These are phyloP conservation scores for Chlorella sp. DNA, from an alignment of 139 green algal species.

Conservation along the genomic window DNA sequence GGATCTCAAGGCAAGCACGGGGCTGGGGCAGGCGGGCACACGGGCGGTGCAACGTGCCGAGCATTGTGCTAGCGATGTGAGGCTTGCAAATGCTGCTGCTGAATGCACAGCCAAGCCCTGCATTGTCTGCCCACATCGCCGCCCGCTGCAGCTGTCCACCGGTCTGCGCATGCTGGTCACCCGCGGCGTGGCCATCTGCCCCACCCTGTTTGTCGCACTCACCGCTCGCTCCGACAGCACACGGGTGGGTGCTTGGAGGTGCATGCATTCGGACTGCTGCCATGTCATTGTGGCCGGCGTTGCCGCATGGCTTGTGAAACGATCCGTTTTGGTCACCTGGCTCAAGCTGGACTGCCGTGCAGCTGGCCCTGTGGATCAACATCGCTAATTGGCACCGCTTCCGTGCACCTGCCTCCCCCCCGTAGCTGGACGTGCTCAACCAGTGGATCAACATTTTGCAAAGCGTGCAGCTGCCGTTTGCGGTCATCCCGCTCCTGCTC, in stretches of 20 bases:
- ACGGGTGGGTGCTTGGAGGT: neutral
- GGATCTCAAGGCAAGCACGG: conserved; percentile 56
- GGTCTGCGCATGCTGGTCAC: conserved; percentile 60
- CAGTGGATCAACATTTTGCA: conserved; percentile 76
- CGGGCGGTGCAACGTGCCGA: too few species aligned
- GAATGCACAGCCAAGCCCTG: neutral
- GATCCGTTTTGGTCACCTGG: too few species aligned
- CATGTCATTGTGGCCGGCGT: neutral
- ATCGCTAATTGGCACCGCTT: too few species aligned
- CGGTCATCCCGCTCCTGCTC: conserved; percentile 45
- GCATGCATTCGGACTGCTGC: too few species aligned
- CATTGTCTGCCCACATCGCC: neutral
- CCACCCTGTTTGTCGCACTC: conserved; percentile 61
- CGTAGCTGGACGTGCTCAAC: conserved; percentile 66
- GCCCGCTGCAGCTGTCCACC: conserved; percentile 5
- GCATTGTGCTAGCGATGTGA: too few species aligned
- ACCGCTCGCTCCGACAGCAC: conserved; percentile 36
- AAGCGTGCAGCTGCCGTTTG: conserved; percentile 73
- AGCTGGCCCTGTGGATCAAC: too few species aligned
- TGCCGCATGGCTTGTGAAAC: too few species aligned
- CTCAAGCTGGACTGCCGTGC: too few species aligned
- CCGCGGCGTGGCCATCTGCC: conserved; percentile 54
- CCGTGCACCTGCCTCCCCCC: too few species aligned
- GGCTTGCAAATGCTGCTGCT: neutral
- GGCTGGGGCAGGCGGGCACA: too few species aligned